These are phyloP conservation scores for Triglochin maritima DNA, from an alignment of 106 monocot species.

Conservation along the genomic window DNA sequence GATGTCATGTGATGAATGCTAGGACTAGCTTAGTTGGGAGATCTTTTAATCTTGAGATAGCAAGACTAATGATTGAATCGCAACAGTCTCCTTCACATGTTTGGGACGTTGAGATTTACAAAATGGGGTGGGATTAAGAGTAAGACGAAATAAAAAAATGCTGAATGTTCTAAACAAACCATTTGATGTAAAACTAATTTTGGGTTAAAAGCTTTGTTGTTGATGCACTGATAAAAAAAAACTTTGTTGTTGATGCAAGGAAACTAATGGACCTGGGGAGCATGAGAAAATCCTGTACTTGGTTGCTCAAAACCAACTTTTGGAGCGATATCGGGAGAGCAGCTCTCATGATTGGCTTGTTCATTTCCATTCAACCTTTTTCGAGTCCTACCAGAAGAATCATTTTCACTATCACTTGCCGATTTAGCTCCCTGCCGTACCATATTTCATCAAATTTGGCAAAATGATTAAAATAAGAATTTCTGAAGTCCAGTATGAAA, in stretches of 20 bases:
- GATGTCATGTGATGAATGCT: no score
- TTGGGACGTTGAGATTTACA: no score
- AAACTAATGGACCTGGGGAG: not conserved
- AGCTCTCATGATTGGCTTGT: not conserved
- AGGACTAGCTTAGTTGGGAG: no score
- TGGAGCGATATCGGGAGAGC: not conserved
- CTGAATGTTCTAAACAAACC: no score
- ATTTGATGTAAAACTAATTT: no score
- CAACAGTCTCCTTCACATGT: no score
- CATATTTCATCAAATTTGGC: not conserved
- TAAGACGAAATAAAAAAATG: no score
- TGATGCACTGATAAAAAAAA: no score
- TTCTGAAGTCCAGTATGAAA: not conserved
- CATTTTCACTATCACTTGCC: not conserved
- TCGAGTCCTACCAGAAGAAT: not conserved
- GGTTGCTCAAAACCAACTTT: not conserved
- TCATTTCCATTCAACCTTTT: slow-evolving; percentile 2
- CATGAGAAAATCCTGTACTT: not conserved
- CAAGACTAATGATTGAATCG: no score
- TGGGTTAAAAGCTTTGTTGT: no score
- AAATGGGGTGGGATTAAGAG: no score
- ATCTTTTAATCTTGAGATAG: no score
- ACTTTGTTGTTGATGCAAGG: not conserved
- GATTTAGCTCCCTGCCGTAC: not conserved
- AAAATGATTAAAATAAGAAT: not conserved